A percentile compares a stretch with the other conserved stretches of the same genome.
phyloP scores from a whole-genome alignment of 805 yeast genomes.

The Saccharomyces jurei region DNA sequence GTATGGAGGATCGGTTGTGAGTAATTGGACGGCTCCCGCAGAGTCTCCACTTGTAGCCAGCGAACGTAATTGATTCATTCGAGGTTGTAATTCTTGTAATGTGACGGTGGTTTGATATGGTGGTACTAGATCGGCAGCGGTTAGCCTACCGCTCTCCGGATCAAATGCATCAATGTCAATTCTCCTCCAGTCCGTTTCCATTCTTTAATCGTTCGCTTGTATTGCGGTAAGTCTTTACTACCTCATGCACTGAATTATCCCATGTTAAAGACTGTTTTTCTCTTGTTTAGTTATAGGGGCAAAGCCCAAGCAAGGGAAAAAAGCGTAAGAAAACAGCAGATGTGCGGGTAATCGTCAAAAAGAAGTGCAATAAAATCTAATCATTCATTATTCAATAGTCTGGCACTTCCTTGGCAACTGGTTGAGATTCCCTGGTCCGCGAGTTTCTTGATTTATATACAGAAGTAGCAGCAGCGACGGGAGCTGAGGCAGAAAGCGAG shows the following conservation, averaged over 20 bases:
- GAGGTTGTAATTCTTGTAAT: slow-evolving; percentile 45
- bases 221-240: not conserved
- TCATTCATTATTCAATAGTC: not conserved
- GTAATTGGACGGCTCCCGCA: slow-evolving; percentile 53
- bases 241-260: not conserved
- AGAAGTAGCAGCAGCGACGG: not conserved
- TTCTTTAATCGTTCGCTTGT: not conserved
- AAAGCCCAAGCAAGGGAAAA: not conserved
- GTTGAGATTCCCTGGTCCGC: not conserved
- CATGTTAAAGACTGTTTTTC: not conserved
- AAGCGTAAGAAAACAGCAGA: not conserved
- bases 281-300: not conserved
- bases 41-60: slow-evolving; percentile 66
- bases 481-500: not conserved
- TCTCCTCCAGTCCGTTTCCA: slow-evolving; percentile 68
- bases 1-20: slow-evolving; percentile 73
- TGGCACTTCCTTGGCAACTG: not conserved
- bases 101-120: slow-evolving; percentile 45
- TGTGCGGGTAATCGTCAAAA: not conserved
- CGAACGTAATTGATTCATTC: slow-evolving; percentile 51
- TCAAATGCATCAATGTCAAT: slow-evolving; percentile 89
- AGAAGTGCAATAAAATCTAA: not conserved
- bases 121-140: slow-evolving; percentile 54
- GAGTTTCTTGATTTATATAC: not conserved
- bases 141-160: slow-evolving; percentile 61